Percentiles rank a stretch among this genome's conserved stretches.
Evolutionary conservation across 768 basidiomycete genomes (phyloP).

Genomic region (Suillus discolor): DNA sequence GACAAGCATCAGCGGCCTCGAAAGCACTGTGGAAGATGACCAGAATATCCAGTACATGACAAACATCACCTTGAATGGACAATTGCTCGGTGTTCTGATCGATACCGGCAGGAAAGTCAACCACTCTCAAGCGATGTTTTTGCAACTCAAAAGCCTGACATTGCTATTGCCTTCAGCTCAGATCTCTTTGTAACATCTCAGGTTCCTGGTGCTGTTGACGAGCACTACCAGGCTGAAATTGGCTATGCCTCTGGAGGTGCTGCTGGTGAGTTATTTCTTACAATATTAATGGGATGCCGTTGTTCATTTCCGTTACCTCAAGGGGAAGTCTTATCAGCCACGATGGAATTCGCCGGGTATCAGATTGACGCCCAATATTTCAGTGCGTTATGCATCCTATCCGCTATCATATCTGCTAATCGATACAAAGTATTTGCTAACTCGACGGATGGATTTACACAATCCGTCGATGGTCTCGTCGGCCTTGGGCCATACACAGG

Average conservation of each 20-base stretch:
- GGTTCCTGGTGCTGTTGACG: conserved; percentile 41
- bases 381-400: conserved; percentile 11
- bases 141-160: conserved; percentile 43
- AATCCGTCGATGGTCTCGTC: conserved; percentile 38
- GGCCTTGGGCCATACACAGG: conserved; percentile 68
- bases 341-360: conserved; percentile 37
- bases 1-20: conserved; percentile 28
- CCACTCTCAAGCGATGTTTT: background rate
- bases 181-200: conserved; percentile 61
- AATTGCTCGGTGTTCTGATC: conserved; percentile 36
- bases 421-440: conserved; percentile 23
- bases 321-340: conserved; percentile 34
- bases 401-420: conserved; percentile 10
- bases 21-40: conserved; percentile 28
- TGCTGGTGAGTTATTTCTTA: conserved; percentile 38
- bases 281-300: background rate
- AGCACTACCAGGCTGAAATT: conserved; percentile 42
- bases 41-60: conserved; percentile 38
- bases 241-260: conserved; percentile 58
- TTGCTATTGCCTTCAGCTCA: conserved; percentile 46
- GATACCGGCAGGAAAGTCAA: conserved; percentile 48
- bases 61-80: conserved; percentile 43
- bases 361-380: conserved; percentile 48
- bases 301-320: conserved; percentile 3
- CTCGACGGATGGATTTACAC: conserved; percentile 7